Evolutionary conservation across 305 asterid genomes (phyloP), one percentile per base, ranked within the genome.

Genomic region (Nicotiana rustica): DNA sequence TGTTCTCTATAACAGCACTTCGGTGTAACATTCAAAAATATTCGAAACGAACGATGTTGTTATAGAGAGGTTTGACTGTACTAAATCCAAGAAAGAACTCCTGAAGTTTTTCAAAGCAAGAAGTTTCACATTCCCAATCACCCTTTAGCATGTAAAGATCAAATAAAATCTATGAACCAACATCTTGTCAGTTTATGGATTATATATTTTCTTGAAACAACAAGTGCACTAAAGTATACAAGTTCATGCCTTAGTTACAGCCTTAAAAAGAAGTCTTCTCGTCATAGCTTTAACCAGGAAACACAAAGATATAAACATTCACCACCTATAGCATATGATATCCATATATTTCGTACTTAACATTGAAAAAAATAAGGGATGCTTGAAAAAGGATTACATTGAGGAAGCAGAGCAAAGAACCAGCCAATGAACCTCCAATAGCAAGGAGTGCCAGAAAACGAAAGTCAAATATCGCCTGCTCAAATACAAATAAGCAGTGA

Each of bases 371-470:
- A 17, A 78, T 35, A 35, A 9, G 80, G 76, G 80, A 71, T 33
- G 77, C 10, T 21, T 7, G 76, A 64, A 44, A 44, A 87, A 81
- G 81, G 31, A 57, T 90, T 90, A 94, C 98, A 85, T 94, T 94
- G 67, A 93, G 95, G 87, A 94, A 94, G 93, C 98, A 94, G 77
- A 94, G 92, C 85, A 94, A 80, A 36, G 98, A 94, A 83, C 98
- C 98, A 4, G 98, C 97, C 85, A 94, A 84, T 12, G 98, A 93
- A 78, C 98, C 98, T 31, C 90, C 97, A 59, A 93, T 85, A 15
- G 98, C 98, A 70, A 93, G 82, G 85, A 94, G 97, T 19, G 98
- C 96, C 92, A 94, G 85, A 86, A 94, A 94, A 1, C 98, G 93
- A 9, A 94, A 94, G 84, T 94, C 97, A 65, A 94, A 94, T 88